Evolutionary conservation across 2,329 filamentous ascomycete species (phyloP), one percentile per base, ranked within the genome.

Genomic region (Hypoxylon sp.): DNA sequence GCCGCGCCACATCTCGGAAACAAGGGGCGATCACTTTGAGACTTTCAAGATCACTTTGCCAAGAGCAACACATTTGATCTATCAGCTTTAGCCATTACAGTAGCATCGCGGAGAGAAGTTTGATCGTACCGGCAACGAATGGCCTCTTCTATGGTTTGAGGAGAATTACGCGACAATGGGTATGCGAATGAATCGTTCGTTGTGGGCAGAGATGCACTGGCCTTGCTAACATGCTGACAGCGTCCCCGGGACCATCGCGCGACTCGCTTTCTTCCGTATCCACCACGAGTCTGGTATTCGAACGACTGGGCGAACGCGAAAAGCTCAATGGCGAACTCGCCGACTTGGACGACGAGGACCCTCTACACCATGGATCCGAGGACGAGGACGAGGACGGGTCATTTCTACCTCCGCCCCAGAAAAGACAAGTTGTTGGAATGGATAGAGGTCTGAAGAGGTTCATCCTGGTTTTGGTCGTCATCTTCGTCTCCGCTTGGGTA

Each of bases 251-350:
- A 67, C 76, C 77, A 64, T 87, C 86, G 56, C 79, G 79, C 73
- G 85, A 85, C 66, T 93, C 92, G 2, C 78, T 87, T 46, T 92
- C 91, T n/a, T 91, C 90, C 40, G 89, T 89, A n/a, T 96, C 92
- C 32, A 95, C 92, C 9, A 93, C 91, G 3, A 95, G 92, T 72
- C 83, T 96, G 12, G 87, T 96, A 56, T 92, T 96, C 75, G 92
- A 96, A 70, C 88, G 90, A 67, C 85, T 95, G 70, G 85, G 87
- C 72, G 89, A 92, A 75, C 77, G 80, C 45, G 78, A 81, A 75
- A 82, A 76, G 12, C 71, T 75, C 59, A 70, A 67, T 60, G 71
- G 72, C 33, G 72, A 78, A 73, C 67, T 77, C 70, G 71, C 77
- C 67, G 75, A 78, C 60, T 73, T 80, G 59, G 78, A 83, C 74